Percentiles rank a stretch among this genome's conserved stretches.
phyloP scores from a whole-genome alignment of 164 flowering plant species.

The Platanus orientalis region DNA sequence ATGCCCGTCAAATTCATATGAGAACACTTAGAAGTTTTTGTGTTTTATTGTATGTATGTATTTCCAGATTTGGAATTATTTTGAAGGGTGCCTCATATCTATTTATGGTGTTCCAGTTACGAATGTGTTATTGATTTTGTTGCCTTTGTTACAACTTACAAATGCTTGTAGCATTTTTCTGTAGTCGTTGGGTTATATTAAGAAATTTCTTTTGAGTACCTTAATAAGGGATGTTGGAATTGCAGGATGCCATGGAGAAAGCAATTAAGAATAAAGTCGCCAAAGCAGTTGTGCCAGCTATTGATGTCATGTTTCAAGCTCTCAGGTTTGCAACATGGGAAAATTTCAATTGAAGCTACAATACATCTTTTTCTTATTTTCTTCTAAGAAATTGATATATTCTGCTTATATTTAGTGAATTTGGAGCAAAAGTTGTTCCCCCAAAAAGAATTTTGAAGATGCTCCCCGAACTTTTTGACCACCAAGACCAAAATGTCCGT shows the following conservation, averaged over 20 bases:
- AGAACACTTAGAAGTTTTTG: no score
- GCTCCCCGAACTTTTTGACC: constrained; percentile 99
- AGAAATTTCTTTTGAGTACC: background rate
- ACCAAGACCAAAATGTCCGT: constrained; percentile 99
- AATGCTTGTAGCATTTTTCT: no score
- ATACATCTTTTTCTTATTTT: background rate
- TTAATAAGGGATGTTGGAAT: background rate
- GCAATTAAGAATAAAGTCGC: constrained; percentile 96
- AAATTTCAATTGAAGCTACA: background rate
- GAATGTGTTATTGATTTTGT: no score
- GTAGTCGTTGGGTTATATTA: background rate
- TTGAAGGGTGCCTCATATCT: no score
- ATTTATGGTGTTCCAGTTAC: no score
- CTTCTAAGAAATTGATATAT: background rate
- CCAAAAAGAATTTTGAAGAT: constrained; percentile 93
- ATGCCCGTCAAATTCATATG: no score
- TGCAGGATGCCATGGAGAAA: constrained; percentile 98
- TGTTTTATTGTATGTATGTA: no score
- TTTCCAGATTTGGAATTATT: no score
- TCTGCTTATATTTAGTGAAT: constrained; percentile 53
- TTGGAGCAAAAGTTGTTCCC: constrained; percentile 90
- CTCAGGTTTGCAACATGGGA: constrained; percentile 52
- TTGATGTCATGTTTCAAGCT: constrained; percentile 99
- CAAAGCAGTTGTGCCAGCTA: constrained; percentile 98
- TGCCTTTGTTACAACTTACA: no score